Evolutionary conservation across 2,329 filamentous ascomycete genomes (phyloP).

Genomic region (Cryoendolithus antarcticus): DNA sequence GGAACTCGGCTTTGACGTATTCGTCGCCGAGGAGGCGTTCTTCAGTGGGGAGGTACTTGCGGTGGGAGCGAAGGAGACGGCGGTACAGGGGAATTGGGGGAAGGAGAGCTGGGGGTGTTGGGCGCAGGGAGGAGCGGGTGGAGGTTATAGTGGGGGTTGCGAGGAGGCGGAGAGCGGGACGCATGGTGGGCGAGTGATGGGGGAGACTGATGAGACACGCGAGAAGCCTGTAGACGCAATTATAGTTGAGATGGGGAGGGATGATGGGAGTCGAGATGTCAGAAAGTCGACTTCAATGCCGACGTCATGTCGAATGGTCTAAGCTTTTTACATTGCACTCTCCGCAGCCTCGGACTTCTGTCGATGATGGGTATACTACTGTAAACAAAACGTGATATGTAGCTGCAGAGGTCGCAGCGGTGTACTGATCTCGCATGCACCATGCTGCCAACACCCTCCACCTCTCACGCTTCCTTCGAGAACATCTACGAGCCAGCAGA

Average conservation of each 20-base stretch:
- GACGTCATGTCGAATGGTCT: constrained; percentile 3
- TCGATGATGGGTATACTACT: no score
- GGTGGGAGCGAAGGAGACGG: constrained; percentile 72
- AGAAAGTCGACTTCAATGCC: neutral
- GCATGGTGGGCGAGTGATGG: constrained; percentile 12
- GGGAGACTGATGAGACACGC: neutral
- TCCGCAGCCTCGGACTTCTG: no score
- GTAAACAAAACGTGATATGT: no score
- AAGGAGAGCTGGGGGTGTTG: constrained; percentile 54
- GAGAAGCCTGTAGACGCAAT: no score
- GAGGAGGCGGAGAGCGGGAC: constrained; percentile 15
- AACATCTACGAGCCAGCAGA: constrained; percentile 91
- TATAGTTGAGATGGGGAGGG: no score
- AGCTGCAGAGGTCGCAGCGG: no score
- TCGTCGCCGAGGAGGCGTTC: constrained; percentile 75
- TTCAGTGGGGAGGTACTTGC: constrained; percentile 61
- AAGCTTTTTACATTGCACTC: no score
- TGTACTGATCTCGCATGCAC: constrained; percentile 3
- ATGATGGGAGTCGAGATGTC: no score
- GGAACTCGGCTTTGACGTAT: constrained; percentile 88
- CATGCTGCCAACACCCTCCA: constrained; percentile 91
- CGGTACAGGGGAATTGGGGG: constrained; percentile 85
- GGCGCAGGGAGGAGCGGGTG: constrained; percentile 25
- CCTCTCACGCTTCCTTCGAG: constrained; percentile 78
- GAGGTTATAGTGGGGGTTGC: constrained; percentile 22